phyloP scores from a whole-genome alignment of 2,329 filamentous ascomycete genomes.

The Pseudogymnoascus sp. region DNA sequence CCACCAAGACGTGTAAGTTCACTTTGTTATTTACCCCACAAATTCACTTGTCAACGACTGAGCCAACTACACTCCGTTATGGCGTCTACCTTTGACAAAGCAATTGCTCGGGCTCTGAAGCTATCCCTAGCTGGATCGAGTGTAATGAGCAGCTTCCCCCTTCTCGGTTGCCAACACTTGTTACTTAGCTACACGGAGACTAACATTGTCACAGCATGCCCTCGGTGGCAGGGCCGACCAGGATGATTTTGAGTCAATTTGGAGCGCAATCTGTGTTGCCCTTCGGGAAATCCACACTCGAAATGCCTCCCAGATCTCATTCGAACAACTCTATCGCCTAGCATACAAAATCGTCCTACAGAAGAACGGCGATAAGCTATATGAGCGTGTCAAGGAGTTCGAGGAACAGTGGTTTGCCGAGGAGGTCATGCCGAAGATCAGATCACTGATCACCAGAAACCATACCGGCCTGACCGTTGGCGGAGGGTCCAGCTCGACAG shows the following conservation, averaged over 20 bases:
- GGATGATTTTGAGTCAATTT: conserved; percentile 79
- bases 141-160: neutral
- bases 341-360: conserved; percentile 90
- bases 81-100: neutral
- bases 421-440: conserved; percentile 66
- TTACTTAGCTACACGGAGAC: neutral
- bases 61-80: neutral
- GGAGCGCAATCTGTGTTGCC: conserved; percentile 69
- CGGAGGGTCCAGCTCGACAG: conserved; percentile 49
- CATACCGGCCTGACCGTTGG: conserved; percentile 57
- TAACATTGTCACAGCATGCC: conserved; percentile 1
- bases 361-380: conserved; percentile 77
- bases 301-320: conserved; percentile 83
- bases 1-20: conserved; percentile 60
- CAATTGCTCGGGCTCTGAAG: neutral
- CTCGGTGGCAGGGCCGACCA: conserved; percentile 27
- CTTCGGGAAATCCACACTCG: conserved; percentile 86
- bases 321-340: conserved; percentile 90
- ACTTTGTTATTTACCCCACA: neutral
- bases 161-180: neutral
- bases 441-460: conserved; percentile 62
- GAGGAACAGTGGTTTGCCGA: conserved; percentile 75
- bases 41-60: neutral
- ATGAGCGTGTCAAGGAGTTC: conserved; percentile 71
- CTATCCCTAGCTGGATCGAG: neutral